Percentiles rank a stretch among this genome's conserved stretches.
Evolutionary conservation across 805 yeast species (phyloP).

Genomic region (Pichia scutulata): DNA sequence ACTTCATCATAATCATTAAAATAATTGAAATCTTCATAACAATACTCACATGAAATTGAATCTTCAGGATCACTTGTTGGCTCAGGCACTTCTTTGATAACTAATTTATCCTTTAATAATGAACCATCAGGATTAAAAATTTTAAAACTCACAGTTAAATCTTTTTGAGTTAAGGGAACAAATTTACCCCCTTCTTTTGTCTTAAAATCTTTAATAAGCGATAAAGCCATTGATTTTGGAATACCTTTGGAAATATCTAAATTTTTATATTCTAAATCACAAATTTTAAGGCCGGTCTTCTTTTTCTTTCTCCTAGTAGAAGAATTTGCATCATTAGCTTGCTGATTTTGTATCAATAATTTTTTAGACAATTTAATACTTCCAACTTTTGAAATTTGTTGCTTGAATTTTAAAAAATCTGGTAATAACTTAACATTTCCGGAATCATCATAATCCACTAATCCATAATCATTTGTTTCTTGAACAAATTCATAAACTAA

Average conservation of each 20-base stretch:
- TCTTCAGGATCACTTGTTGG: constrained; percentile 12
- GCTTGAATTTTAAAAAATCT: constrained; percentile 37
- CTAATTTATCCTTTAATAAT: constrained; percentile 14
- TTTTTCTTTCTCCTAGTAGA: neutral
- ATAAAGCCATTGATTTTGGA: constrained; percentile 34
- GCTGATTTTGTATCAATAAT: constrained; percentile 15
- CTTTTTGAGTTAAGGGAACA: constrained; percentile 36
- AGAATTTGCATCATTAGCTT: neutral
- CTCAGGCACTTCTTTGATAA: constrained; percentile 22
- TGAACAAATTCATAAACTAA: constrained; percentile 74
- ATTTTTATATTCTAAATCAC: constrained; percentile 36
- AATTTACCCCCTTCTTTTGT: constrained; percentile 37
- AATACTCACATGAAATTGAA: constrained; percentile 7
- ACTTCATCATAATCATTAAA: neutral
- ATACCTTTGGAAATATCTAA: constrained; percentile 35
- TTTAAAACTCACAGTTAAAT: constrained; percentile 33
- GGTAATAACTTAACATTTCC: constrained; percentile 37
- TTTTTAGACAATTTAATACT: constrained; percentile 21
- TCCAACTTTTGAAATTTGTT: constrained; percentile 34
- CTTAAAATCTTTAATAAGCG: constrained; percentile 7
- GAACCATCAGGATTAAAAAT: constrained; percentile 40
- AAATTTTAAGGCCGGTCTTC: constrained; percentile 17
- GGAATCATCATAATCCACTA: constrained; percentile 42
- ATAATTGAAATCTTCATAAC: neutral
- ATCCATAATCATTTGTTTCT: constrained; percentile 73